These are phyloP conservation scores for Phanerochaete carnosa DNA, from an alignment of 768 basidiomycete genomes.

Conservation along the genomic window DNA sequence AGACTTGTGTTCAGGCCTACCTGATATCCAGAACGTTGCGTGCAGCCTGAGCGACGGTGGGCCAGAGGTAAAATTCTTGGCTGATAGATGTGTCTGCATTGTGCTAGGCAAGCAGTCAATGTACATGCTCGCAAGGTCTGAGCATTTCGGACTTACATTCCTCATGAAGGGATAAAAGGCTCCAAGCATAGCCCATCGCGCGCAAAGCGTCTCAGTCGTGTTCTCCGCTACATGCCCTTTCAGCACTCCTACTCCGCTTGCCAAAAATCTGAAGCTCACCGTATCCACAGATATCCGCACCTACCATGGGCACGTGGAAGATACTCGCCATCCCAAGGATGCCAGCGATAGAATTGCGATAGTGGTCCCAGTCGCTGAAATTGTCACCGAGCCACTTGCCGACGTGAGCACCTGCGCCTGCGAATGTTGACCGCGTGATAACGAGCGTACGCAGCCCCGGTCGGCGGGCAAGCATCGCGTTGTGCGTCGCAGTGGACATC, in stretches of 20 bases:
- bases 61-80: slow-evolving; percentile 72
- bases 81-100: slow-evolving; percentile 48
- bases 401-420: slow-evolving; percentile 62
- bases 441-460: slow-evolving; percentile 59
- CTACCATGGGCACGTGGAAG: slow-evolving; percentile 74
- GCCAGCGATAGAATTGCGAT: slow-evolving; percentile 56
- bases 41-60: slow-evolving; percentile 52
- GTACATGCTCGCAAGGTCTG: slow-evolving; percentile 5
- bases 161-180: slow-evolving; percentile 82
- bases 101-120: slow-evolving; percentile 35
- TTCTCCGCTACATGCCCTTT: slow-evolving; percentile 39
- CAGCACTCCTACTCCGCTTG: neutral
- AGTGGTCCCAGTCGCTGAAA: slow-evolving; percentile 55
- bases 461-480: slow-evolving; percentile 58
- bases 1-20: slow-evolving; percentile 28
- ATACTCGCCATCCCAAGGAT: slow-evolving; percentile 64
- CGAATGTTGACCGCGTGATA: slow-evolving; percentile 74
- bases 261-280: slow-evolving; percentile 32
- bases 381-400: slow-evolving; percentile 78
- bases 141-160: slow-evolving; percentile 48
- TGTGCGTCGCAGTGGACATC: slow-evolving; percentile 62
- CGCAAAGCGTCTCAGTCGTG: slow-evolving; percentile 66
- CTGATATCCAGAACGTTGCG: slow-evolving; percentile 58
- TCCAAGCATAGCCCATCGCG: slow-evolving; percentile 74
- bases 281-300: slow-evolving; percentile 71